Percentiles rank a stretch among this genome's conserved stretches.
Conservation (phyloP, 2,329 filamentous ascomycete genomes). For the Fusarium beomiforme region DNA sequence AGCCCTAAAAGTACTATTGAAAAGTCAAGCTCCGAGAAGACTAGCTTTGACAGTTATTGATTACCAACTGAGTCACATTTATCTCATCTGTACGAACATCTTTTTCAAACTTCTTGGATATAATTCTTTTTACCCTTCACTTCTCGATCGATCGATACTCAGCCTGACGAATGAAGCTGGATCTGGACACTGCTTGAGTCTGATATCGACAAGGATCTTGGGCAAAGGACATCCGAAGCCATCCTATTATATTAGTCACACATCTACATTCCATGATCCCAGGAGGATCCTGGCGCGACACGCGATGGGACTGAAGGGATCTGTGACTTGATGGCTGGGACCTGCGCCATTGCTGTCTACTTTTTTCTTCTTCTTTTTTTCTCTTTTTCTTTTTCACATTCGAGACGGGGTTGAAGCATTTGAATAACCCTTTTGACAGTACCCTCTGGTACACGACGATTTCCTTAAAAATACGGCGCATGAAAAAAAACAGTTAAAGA, state of each 20-base stretch:
- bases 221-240: slow-evolving; percentile 5
- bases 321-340: slow-evolving; percentile 32
- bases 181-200: slow-evolving; percentile 7
- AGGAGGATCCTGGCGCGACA: slow-evolving; percentile 33
- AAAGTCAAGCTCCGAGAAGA: slow-evolving; percentile 61
- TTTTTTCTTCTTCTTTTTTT: slow-evolving; percentile 2
- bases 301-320: slow-evolving; percentile 28
- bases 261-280: slow-evolving; percentile 30
- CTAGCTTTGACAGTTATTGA: slow-evolving; percentile 55
- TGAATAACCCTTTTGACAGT: slow-evolving; percentile 35
- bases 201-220: slow-evolving; percentile 26
- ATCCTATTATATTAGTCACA: slow-evolving; percentile 15
- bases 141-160: slow-evolving; percentile 34
- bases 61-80: slow-evolving; percentile 19
- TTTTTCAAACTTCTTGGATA: slow-evolving; percentile 38
- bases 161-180: slow-evolving; percentile 20
- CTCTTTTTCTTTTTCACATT: slow-evolving; percentile 2
- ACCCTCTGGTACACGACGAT: slow-evolving; percentile 29
- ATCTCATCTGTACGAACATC: slow-evolving; percentile 35
- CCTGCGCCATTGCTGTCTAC: slow-evolving; percentile 12
- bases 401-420: slow-evolving; percentile 33
- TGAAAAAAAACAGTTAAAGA: slow-evolving; percentile 45
- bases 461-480: slow-evolving; percentile 44
- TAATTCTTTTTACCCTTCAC: slow-evolving; percentile 30
- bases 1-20: slow-evolving; percentile 65